A percentile compares a stretch with the other conserved stretches of the same genome.
These are phyloP conservation scores for Grosmannia penicillata DNA, from an alignment of 2,329 filamentous ascomycete species.

Conservation along the genomic window DNA sequence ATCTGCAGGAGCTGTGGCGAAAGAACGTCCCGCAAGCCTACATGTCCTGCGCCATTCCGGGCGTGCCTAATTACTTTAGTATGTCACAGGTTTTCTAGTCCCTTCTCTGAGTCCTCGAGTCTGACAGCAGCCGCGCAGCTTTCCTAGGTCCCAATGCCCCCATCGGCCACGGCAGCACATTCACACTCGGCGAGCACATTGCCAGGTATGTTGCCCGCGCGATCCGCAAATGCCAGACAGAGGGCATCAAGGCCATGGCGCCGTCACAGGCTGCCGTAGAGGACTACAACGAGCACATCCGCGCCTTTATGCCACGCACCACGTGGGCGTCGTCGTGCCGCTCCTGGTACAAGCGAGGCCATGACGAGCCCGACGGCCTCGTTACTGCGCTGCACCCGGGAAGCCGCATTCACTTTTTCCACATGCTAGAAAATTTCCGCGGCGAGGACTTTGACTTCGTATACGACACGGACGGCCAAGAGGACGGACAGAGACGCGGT, in stretches of 20 bases:
- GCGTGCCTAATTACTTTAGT: conserved; percentile 42
- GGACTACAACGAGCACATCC: conserved; percentile 34
- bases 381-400: conserved; percentile 36
- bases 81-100: no score
- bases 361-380: conserved; percentile 22
- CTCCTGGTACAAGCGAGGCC: conserved; percentile 37
- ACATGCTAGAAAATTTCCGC: conserved; percentile 34
- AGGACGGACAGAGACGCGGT: conserved; percentile 1
- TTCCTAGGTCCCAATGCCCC: conserved; percentile 38
- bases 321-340: conserved; percentile 31
- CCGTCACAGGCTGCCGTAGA: conserved; percentile 30
- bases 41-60: conserved; percentile 36
- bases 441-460: conserved; percentile 39
- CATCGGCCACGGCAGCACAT: conserved; percentile 34
- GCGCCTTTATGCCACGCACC: conserved; percentile 36
- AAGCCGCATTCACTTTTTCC: conserved; percentile 35
- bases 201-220: conserved; percentile 34
- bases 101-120: neutral
- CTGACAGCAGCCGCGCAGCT: conserved; percentile 19
- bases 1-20: conserved; percentile 34
- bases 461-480: conserved; percentile 17
- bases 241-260: conserved; percentile 30
- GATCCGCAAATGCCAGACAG: conserved; percentile 33
- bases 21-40: conserved; percentile 30
- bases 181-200: conserved; percentile 35